phyloP scores from a whole-genome alignment of 2,329 filamentous ascomycete species.

The Biscogniauxia marginata region DNA sequence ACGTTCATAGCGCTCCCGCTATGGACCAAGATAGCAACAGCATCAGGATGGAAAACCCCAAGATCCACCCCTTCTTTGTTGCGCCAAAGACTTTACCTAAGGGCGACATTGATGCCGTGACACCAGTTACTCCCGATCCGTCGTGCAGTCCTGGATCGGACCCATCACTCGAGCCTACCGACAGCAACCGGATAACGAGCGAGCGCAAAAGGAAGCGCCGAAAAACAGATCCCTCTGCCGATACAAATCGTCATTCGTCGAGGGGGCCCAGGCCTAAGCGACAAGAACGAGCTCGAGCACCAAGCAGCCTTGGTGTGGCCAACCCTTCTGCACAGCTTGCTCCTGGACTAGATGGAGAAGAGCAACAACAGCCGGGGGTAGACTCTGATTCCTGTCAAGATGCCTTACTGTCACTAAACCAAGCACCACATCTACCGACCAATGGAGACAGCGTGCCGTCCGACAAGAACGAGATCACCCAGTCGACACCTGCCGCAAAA shows the following conservation, averaged over 20 bases:
- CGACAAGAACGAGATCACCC: slow-evolving; percentile 1
- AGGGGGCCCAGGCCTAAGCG: slow-evolving; percentile 13
- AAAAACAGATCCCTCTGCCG: slow-evolving; percentile 36
- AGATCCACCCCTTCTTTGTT: slow-evolving; percentile 56
- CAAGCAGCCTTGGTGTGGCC: slow-evolving; percentile 15
- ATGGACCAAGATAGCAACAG: slow-evolving; percentile 43
- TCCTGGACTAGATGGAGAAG: not conserved
- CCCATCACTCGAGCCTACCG: slow-evolving; percentile 7
- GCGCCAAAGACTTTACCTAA: slow-evolving; percentile 25
- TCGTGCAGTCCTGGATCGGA: slow-evolving; percentile 32
- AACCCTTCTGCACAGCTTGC: slow-evolving; percentile 15
- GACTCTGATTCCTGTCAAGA: not conserved
- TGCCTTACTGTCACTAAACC: not conserved
- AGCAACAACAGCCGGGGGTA: not conserved
- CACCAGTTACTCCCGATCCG: slow-evolving; percentile 31
- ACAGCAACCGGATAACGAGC: slow-evolving; percentile 28
- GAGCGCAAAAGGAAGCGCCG: slow-evolving; percentile 42
- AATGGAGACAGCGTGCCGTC: not conserved
- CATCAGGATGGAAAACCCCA: slow-evolving; percentile 38
- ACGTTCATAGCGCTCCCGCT: slow-evolving; percentile 34
- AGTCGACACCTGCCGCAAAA: slow-evolving; percentile 26
- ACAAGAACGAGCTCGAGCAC: slow-evolving; percentile 10
- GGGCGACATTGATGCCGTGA: slow-evolving; percentile 9
- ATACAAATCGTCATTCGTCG: slow-evolving; percentile 10
- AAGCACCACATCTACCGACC: not conserved